Conservation (phyloP, 805 yeast species). For the Helenozyma rhizophorensis region DNA sequence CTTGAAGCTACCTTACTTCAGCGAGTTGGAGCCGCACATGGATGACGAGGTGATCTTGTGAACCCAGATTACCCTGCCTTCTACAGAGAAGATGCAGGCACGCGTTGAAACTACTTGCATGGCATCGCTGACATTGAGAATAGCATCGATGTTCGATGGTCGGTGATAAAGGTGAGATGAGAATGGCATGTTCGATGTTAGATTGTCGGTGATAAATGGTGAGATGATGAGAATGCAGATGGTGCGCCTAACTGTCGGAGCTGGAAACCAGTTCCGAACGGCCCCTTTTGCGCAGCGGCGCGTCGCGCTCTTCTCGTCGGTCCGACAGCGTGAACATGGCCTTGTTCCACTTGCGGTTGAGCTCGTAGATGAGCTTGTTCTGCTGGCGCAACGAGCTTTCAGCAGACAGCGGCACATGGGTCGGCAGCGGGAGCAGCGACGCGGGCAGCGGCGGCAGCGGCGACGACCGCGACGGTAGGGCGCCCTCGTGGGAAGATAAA, state of each 20-base stretch:
- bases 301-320: background rate
- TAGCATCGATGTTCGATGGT: no score
- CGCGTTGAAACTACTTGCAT: background rate
- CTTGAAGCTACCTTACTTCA: constrained; percentile 56
- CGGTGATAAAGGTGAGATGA: no score
- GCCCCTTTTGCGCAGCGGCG: constrained; percentile 9
- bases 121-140: no score
- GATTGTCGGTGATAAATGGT: no score
- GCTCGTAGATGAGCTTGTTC: constrained; percentile 28
- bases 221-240: no score
- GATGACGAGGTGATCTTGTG: constrained; percentile 31
- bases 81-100: no score
- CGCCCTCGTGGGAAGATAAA: background rate
- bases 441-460: constrained; percentile 10
- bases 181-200: no score
- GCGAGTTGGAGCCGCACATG: constrained; percentile 30
- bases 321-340: constrained; percentile 10
- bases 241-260: constrained; percentile 9
- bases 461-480: constrained; percentile 1
- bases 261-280: constrained; percentile 18
- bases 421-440: constrained; percentile 3
- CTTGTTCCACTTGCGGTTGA: constrained; percentile 40
- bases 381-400: constrained; percentile 23
- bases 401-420: constrained; percentile 3
- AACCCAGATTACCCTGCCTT: background rate